A percentile compares a stretch with the other conserved stretches of the same genome.
phyloP scores from a whole-genome alignment of 2,329 filamentous ascomycete species.

The Colletotrichum kahawae region DNA sequence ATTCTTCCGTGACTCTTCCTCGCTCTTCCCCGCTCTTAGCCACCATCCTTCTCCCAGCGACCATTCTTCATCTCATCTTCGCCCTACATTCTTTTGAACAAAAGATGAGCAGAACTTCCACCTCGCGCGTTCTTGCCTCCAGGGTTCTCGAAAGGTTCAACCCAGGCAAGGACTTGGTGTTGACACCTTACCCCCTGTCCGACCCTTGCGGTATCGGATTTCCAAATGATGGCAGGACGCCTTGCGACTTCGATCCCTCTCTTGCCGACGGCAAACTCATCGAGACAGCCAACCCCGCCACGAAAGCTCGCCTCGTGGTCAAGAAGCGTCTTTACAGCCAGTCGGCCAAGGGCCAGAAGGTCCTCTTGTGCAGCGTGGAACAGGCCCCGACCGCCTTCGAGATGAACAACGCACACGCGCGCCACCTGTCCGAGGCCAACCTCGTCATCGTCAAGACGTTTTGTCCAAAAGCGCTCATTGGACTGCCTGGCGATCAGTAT shows the following conservation, averaged over 20 bases:
- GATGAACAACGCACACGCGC: neutral
- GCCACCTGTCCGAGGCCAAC: neutral
- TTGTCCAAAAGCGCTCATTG: neutral
- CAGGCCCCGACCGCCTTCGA: neutral
- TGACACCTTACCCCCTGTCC: neutral
- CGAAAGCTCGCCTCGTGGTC: neutral
- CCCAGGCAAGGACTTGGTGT: neutral
- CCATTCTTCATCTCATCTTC: too few relatives aligned
- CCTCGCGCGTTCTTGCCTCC: neutral
- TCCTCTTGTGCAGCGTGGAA: neutral
- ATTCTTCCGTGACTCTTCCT: too few relatives aligned
- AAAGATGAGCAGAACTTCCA: neutral
- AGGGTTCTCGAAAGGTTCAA: neutral
- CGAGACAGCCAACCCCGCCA: neutral
- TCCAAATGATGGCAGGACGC: neutral
- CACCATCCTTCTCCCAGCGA: too few relatives aligned
- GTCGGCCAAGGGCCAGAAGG: neutral
- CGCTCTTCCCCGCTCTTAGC: too few relatives aligned
- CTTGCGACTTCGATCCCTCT: neutral
- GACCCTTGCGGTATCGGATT: neutral
- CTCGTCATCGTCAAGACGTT: neutral
- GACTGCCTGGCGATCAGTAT: too few relatives aligned
- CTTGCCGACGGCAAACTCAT: neutral
- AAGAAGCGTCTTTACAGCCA: neutral
- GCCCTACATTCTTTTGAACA: too few relatives aligned